A percentile compares a stretch with the other conserved stretches of the same genome.
Evolutionary conservation across 2,329 filamentous ascomycete genomes (phyloP).

Genomic region (Colletotrichum zoysiae): DNA sequence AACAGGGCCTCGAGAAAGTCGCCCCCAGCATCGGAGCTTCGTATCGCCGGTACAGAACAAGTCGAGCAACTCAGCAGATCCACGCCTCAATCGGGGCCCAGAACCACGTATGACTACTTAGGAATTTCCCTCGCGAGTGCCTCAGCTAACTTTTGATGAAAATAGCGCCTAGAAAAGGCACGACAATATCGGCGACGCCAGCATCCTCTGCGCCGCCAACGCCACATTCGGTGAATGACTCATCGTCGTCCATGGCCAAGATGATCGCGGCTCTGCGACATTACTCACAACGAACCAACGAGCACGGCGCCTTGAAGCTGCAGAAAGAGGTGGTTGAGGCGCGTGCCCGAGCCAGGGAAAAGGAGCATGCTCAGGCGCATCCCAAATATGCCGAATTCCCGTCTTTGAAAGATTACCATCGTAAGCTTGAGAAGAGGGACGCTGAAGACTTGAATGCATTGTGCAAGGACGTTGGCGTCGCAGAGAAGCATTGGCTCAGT

Average conservation of each 20-base stretch:
- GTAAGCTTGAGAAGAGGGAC: constrained; percentile 28
- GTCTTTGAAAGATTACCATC: constrained; percentile 24
- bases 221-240: not conserved
- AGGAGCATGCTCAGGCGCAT: not conserved
- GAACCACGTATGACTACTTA: constrained; percentile 6
- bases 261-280: constrained; percentile 14
- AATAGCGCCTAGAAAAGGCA: constrained; percentile 10
- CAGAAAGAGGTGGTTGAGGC: constrained; percentile 19
- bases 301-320: constrained; percentile 20
- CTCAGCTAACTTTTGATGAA: constrained; percentile 1
- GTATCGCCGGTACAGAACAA: constrained; percentile 23
- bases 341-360: constrained; percentile 22
- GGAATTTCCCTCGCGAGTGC: not conserved
- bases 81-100: not conserved
- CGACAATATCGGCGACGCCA: constrained; percentile 6
- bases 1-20: constrained; percentile 3
- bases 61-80: not conserved
- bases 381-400: constrained; percentile 33
- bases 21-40: not conserved
- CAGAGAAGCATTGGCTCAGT: constrained; percentile 3
- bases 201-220: constrained; percentile 13
- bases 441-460: constrained; percentile 17
- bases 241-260: constrained; percentile 4
- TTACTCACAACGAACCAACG: constrained; percentile 15
- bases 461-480: not conserved